A percentile compares a stretch with the other conserved stretches of the same genome.
Conservation (phyloP, 805 yeast species). For the Yarrowia yakushimensis region DNA sequence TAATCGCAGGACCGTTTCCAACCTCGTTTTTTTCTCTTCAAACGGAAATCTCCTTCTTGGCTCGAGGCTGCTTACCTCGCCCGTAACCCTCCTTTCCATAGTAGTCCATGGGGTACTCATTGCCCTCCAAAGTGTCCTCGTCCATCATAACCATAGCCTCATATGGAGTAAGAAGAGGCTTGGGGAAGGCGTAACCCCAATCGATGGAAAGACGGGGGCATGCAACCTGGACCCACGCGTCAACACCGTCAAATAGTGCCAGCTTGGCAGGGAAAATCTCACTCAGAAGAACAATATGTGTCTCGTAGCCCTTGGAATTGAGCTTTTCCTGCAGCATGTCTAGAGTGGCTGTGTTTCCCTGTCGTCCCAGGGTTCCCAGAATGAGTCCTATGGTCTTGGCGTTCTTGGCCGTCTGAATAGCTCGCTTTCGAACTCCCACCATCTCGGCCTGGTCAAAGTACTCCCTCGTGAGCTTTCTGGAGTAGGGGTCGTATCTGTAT, state of each 20-base stretch:
- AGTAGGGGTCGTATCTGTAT: slow-evolving; percentile 91
- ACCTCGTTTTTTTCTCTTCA: neutral
- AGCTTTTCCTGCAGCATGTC: slow-evolving; percentile 59
- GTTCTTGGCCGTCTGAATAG: slow-evolving; percentile 57
- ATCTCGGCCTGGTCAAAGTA: slow-evolving; percentile 82
- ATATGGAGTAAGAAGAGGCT: slow-evolving; percentile 90
- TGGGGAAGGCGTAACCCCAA: slow-evolving; percentile 97
- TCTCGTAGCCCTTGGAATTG: slow-evolving; percentile 53
- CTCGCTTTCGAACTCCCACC: slow-evolving; percentile 68
- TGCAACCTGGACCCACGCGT: slow-evolving; percentile 95
- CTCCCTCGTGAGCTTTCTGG: slow-evolving; percentile 85
- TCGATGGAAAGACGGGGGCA: slow-evolving; percentile 95
- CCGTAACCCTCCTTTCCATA: slow-evolving; percentile 89
- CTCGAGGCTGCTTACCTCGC: slow-evolving; percentile 65
- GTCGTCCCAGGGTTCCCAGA: slow-evolving; percentile 92
- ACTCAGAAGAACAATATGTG: slow-evolving; percentile 77
- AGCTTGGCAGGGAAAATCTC: slow-evolving; percentile 92
- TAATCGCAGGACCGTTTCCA: neutral
- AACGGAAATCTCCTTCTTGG: neutral
- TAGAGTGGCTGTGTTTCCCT: slow-evolving; percentile 80
- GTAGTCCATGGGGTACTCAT: slow-evolving; percentile 89
- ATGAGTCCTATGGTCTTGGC: slow-evolving; percentile 77
- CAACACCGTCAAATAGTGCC: slow-evolving; percentile 88
- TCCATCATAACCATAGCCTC: slow-evolving; percentile 89
- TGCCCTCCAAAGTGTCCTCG: slow-evolving; percentile 62